phyloP scores from a whole-genome alignment of 768 basidiomycete species.

The Trametes cubensis region DNA sequence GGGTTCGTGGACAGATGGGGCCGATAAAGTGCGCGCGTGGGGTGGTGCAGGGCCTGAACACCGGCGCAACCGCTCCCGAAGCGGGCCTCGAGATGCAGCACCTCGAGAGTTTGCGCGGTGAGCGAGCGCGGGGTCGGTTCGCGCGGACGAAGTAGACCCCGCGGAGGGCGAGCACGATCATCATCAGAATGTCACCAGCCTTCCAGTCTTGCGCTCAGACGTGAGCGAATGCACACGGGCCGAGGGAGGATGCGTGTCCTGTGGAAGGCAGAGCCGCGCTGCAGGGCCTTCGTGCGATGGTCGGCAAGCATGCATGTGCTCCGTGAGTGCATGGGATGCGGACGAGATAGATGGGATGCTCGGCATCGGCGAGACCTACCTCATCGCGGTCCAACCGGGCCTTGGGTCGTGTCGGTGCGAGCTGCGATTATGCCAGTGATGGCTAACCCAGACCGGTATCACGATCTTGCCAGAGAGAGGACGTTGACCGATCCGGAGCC shows the following conservation, averaged over 20 bases:
- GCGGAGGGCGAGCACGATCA: not conserved
- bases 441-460: not conserved
- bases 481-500: not conserved
- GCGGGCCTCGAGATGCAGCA: not conserved
- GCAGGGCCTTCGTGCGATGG: slow-evolving; percentile 23
- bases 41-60: not conserved
- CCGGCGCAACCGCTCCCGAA: slow-evolving; percentile 8
- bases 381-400: slow-evolving; percentile 3
- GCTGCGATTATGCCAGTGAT: not conserved
- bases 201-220: slow-evolving; percentile 11
- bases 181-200: slow-evolving; percentile 15
- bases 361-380: slow-evolving; percentile 12
- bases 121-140: not conserved
- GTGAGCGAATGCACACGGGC: slow-evolving; percentile 11
- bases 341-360: slow-evolving; percentile 11
- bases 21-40: slow-evolving; percentile 17
- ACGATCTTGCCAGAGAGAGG: not conserved
- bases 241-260: slow-evolving; percentile 11
- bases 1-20: slow-evolving; percentile 20
- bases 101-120: slow-evolving; percentile 7
- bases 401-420: not conserved
- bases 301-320: slow-evolving; percentile 13
- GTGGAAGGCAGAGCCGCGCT: slow-evolving; percentile 8
- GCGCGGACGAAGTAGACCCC: slow-evolving; percentile 18
- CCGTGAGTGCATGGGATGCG: slow-evolving; percentile 15